Evolutionary conservation across 148 eudicot species (phyloP), one percentile per base, ranked within the genome.

Genomic region (Silene latifolia): DNA sequence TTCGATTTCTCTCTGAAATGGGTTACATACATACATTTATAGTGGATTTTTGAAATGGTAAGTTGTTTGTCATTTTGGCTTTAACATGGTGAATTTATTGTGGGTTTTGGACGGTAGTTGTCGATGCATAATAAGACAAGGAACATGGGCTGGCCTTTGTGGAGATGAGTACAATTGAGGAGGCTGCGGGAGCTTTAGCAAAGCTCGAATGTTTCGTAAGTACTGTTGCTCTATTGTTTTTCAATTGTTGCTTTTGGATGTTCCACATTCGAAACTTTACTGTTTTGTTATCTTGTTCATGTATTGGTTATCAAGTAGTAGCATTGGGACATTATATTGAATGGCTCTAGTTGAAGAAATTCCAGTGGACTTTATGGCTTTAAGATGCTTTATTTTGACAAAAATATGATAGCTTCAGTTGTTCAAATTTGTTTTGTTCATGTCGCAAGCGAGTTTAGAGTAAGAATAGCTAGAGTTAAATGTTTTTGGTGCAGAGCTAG

Each of bases 61-160:
- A n/a, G 10, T 19, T 9, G 19, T 5, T 4, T 17, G 47, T 32
- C 69, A 14, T 65, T 15, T 21, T 1, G 54, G 82, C 63, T 70
- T 69, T 13, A 27, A 67, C 32, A 63, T 59, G 32, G 7, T 63
- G 9, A 17, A 21, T 58, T 78, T 76, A 72, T 35, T 68, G n/a
- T 72, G 54, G 74, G 48, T 29, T 83, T 47, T 12, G 21, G 57
- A 48, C 8, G 72, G 72, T 77, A 94, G 98, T 75, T 95, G 48
- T 82, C 97, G 11, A 92, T 89, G 93, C 83, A 84, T 79, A 89
- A 79, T 84, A 95, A 82, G 69, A 83, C 83, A 19, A 87, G 93
- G 78, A 95, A 90, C 83, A 86, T 97, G 74, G 98, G 98, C 60
- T 95, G 62, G 98, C 90, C 4, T 95, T 95, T 76, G 92, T 95